Percentiles rank a stretch among this genome's conserved stretches.
These are phyloP conservation scores for Ustilago esculenta DNA, from an alignment of 1,284 basidiomycete species.

Conservation along the genomic window DNA sequence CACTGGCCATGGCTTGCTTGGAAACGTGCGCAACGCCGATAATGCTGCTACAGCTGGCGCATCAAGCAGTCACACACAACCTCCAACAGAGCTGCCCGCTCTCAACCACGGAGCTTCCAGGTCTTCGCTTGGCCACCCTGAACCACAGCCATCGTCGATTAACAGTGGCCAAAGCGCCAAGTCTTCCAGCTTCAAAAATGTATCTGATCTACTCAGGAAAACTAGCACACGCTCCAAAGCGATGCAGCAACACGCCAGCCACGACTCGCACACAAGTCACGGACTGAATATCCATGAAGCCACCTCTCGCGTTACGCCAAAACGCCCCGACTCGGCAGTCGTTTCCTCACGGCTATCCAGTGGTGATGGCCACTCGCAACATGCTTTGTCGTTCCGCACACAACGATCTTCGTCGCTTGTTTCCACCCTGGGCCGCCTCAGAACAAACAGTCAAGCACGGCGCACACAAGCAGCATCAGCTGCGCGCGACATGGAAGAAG, in stretches of 20 bases:
- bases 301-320: background rate
- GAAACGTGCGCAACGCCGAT: background rate
- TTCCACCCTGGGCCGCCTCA: slow-evolving; percentile 35
- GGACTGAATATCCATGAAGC: background rate
- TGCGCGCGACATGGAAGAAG: slow-evolving; percentile 29
- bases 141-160: slow-evolving; percentile 13
- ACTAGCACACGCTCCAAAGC: background rate
- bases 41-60: background rate
- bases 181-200: slow-evolving; percentile 24
- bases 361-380: slow-evolving; percentile 34
- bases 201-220: slow-evolving; percentile 9
- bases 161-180: slow-evolving; percentile 19
- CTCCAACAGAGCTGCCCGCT: slow-evolving; percentile 2
- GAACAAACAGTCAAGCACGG: slow-evolving; percentile 23
- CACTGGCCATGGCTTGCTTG: slow-evolving; percentile 2
- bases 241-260: slow-evolving; percentile 13
- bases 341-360: slow-evolving; percentile 34
- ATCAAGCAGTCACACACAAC: background rate
- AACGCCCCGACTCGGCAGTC: slow-evolving; percentile 23
- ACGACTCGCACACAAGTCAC: slow-evolving; percentile 15
- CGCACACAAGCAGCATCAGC: slow-evolving; percentile 19
- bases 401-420: slow-evolving; percentile 28
- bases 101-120: slow-evolving; percentile 1
- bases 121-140: slow-evolving; percentile 15
- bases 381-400: slow-evolving; percentile 29